Percentiles rank a stretch among this genome's conserved stretches.
These are phyloP conservation scores for Dothiorella sarmentorum DNA, from an alignment of 2,329 filamentous ascomycete genomes.

Conservation along the genomic window DNA sequence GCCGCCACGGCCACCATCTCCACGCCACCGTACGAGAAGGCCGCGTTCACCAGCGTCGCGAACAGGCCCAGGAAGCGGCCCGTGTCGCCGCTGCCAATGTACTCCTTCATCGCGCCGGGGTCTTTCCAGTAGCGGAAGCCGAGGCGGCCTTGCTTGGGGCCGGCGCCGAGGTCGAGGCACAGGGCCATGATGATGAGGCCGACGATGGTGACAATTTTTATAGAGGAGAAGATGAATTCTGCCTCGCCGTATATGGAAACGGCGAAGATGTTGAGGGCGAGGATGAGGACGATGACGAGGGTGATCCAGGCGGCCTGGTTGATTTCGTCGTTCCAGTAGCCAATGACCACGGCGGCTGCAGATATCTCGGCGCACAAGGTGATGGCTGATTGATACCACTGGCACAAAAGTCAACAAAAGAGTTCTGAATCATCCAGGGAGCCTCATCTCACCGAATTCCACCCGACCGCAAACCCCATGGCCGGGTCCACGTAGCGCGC, in stretches of 20 bases:
- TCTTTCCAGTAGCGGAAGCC: slow-evolving; percentile 65
- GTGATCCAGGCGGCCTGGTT: slow-evolving; percentile 18
- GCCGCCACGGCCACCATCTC: slow-evolving; percentile 37
- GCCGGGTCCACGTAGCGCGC: slow-evolving; percentile 51
- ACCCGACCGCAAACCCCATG: slow-evolving; percentile 15
- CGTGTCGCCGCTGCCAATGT: slow-evolving; percentile 53
- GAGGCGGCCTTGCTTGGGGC: slow-evolving; percentile 55
- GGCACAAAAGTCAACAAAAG: no score
- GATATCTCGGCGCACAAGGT: slow-evolving; percentile 40
- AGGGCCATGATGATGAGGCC: slow-evolving; percentile 40
- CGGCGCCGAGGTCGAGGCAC: slow-evolving; percentile 35
- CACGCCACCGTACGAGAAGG: slow-evolving; percentile 40
- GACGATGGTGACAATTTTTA: slow-evolving; percentile 45
- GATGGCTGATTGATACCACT: slow-evolving; percentile 12
- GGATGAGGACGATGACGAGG: slow-evolving; percentile 24
- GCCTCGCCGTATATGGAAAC: slow-evolving; percentile 36
- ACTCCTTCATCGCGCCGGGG: slow-evolving; percentile 55
- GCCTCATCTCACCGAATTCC: no score
- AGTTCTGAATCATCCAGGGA: no score
- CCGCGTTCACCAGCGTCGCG: slow-evolving; percentile 34
- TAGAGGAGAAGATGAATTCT: slow-evolving; percentile 46
- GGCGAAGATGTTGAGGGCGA: slow-evolving; percentile 18
- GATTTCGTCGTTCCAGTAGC: slow-evolving; percentile 36
- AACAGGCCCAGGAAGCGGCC: slow-evolving; percentile 47
- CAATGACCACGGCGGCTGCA: slow-evolving; percentile 36